Base-by-base conservation (phyloP, 768 basidiomycete species). In the Saitozyma podzolica region DNA sequence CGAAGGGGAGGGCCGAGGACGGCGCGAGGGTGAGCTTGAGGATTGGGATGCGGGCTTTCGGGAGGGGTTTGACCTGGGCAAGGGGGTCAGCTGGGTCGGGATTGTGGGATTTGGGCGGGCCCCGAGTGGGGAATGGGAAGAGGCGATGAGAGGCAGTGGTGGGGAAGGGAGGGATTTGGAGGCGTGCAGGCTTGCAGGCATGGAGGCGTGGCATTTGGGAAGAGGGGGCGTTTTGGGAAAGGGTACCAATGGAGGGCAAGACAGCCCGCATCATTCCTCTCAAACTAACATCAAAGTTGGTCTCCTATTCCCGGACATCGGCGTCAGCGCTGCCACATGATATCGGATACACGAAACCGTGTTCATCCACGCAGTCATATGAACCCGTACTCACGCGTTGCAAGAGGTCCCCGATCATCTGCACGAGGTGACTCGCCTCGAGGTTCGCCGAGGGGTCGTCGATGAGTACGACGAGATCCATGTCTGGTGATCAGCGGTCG, bases 391-490 rank as follows among this genome's bases (percentile, higher is more conserved):
- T 64, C 73, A 94, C 95, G 80, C 91, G 86, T 82, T 95, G 91
- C 20, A 98, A 86, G 61, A 97, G 83, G 80, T 93, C 89, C 50
- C 92, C 93, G 50, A 97, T 85, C 86, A 91, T 89, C 65, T 89
- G 91, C 68, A 99, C 95, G 50, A 98, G 86, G 84, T 97, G 91
- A 48, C 89, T 84, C 11, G 95, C 88, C 41, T 88, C 66, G 7
- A 84, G 67, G 86, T 86, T 62, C 83, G 89, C 80, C 88, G 88
- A 70, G 61, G 87, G 85, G 9, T 90, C 89, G 80, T 95, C 91
- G 78, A 96, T 91, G 77, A 99, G 84, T 80, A 93, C 97, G 78
- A 94, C 97, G 41, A 99, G 83, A 81, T 99, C 95, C 95, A 99
- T 98, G 81, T 99, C 95, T 97, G 73, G 13, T 29, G 29, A 29